A percentile compares a stretch with the other conserved stretches of the same genome.
Conservation (phyloP, 2,329 filamentous ascomycete species). For the Alternaria brassicicola region DNA sequence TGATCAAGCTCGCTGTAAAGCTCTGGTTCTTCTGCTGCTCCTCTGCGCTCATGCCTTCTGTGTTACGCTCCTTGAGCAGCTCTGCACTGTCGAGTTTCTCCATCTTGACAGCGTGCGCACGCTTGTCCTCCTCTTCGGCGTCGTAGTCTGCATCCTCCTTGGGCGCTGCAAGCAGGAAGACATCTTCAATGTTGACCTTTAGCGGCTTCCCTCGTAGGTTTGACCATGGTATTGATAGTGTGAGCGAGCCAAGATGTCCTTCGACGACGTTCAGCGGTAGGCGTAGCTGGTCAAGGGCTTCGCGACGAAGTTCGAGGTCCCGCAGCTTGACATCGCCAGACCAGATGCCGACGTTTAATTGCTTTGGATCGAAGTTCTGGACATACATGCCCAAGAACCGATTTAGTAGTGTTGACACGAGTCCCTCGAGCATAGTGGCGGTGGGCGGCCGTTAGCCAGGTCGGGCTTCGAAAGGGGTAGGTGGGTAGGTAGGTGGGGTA, state of each 20-base stretch:
- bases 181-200: conserved; percentile 94
- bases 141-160: conserved; percentile 95
- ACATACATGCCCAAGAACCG: conserved; percentile 99
- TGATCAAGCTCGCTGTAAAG: conserved; percentile 92
- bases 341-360: conserved; percentile 99
- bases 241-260: conserved; percentile 90
- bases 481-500: conserved; percentile 11
- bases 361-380: conserved; percentile 97
- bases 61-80: conserved; percentile 86
- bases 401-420: conserved; percentile 96
- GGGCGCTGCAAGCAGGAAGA: conserved; percentile 91
- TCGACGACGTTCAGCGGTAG: conserved; percentile 96
- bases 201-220: conserved; percentile 94
- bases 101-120: conserved; percentile 93
- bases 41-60: conserved; percentile 91
- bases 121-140: conserved; percentile 85
- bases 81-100: conserved; percentile 98
- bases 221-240: conserved; percentile 94
- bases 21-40: conserved; percentile 98
- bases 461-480: conserved; percentile 54
- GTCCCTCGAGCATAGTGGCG: conserved; percentile 87
- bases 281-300: conserved; percentile 96
- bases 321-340: conserved; percentile 95
- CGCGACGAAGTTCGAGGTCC: conserved; percentile 88
- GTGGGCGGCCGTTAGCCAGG: conserved; percentile 73